Conservation (phyloP, 164 flowering plant species). For the Echeveria elegans region DNA sequence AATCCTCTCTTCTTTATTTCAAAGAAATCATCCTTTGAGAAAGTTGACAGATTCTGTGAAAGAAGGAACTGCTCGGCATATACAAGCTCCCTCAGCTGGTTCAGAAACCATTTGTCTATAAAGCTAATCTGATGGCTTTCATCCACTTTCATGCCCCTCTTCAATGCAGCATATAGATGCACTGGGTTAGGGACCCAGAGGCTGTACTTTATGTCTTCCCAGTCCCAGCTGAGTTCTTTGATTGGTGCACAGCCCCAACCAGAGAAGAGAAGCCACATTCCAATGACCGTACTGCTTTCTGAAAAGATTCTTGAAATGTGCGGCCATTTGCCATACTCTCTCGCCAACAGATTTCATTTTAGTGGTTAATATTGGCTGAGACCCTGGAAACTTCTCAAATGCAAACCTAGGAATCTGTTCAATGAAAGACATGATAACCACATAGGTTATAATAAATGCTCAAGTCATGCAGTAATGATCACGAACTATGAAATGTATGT, state of each 20-base stretch:
- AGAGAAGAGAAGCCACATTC: slow-evolving; percentile 64
- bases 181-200: slow-evolving; percentile 89
- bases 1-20: slow-evolving; percentile 88
- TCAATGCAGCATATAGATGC: slow-evolving; percentile 88
- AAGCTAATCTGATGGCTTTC: slow-evolving; percentile 66
- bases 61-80: slow-evolving; percentile 71
- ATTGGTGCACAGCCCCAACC: slow-evolving; percentile 89
- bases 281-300: slow-evolving; percentile 85
- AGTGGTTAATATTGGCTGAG: slow-evolving; percentile 77
- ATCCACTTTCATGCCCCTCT: slow-evolving; percentile 86
- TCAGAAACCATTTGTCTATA: slow-evolving; percentile 90
- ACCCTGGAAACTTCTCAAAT: slow-evolving; percentile 96
- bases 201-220: slow-evolving; percentile 76
- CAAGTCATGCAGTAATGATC: background rate
- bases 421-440: background rate
- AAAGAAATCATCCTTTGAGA: slow-evolving; percentile 60
- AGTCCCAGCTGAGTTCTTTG: slow-evolving; percentile 83
- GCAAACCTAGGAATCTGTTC: slow-evolving; percentile 96
- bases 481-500: background rate
- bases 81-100: slow-evolving; percentile 76
- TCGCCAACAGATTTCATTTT: slow-evolving; percentile 99
- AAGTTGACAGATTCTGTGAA: slow-evolving; percentile 35
- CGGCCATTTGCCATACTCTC: slow-evolving; percentile 91
- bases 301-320: slow-evolving; percentile 98
- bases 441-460: background rate